phyloP scores from a whole-genome alignment of 2,329 filamentous ascomycete species.

The Ramularia endophylla region DNA sequence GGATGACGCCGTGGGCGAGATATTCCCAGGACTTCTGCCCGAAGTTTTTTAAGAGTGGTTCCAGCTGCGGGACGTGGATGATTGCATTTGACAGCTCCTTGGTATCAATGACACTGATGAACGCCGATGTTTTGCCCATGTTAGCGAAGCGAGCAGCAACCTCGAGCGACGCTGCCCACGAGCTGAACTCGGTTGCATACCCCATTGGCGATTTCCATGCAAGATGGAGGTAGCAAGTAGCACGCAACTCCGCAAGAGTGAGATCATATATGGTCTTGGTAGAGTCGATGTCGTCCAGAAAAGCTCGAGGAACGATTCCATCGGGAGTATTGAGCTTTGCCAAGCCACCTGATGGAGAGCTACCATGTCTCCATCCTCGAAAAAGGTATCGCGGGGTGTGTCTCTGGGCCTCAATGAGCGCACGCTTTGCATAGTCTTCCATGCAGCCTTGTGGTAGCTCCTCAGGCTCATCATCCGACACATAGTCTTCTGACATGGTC shows the following conservation, averaged over 20 bases:
- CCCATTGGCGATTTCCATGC: too few relatives aligned
- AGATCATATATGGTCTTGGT: conserved; percentile 1
- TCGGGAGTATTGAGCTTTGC: conserved; percentile 1
- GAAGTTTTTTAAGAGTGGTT: not conserved
- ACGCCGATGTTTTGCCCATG: not conserved
- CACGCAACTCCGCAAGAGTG: not conserved
- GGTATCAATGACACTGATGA: conserved; percentile 9
- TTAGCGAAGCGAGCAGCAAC: conserved; percentile 1
- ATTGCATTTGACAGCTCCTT: conserved; percentile 3
- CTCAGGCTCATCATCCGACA: too few relatives aligned
- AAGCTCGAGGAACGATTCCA: conserved; percentile 5
- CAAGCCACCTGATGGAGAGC: not conserved
- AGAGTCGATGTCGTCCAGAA: not conserved
- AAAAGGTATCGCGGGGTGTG: conserved; percentile 8
- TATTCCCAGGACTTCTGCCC: not conserved
- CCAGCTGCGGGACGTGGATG: conserved; percentile 4
- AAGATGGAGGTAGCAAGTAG: not conserved
- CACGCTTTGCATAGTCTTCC: conserved; percentile 1
- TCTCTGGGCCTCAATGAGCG: conserved; percentile 3
- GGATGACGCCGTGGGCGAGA: conserved; percentile 6
- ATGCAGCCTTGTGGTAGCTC: too few relatives aligned
- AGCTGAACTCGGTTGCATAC: conserved; percentile 4
- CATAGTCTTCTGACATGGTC: too few relatives aligned
- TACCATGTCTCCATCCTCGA: conserved; percentile 2
- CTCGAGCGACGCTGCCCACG: conserved; percentile 4